phyloP scores from a whole-genome alignment of 768 basidiomycete genomes.

The Mycena alexandri region DNA sequence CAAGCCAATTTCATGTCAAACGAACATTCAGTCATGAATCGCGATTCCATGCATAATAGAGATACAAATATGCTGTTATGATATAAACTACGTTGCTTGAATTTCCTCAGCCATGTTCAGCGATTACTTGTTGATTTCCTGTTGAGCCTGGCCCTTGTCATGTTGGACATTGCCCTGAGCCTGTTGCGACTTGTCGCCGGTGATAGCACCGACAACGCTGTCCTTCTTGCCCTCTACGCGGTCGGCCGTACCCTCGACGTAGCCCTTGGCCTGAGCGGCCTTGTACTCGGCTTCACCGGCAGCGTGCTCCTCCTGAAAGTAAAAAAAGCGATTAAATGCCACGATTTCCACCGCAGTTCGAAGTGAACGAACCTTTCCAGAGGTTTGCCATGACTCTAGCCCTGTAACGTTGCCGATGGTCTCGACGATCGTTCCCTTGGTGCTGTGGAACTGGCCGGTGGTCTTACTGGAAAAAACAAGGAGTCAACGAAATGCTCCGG shows the following conservation, averaged over 20 bases:
- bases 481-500: no score
- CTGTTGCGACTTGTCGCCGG: slow-evolving; percentile 54
- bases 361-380: slow-evolving; percentile 43
- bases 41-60: no score
- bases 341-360: no score
- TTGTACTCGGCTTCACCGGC: slow-evolving; percentile 52
- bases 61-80: no score
- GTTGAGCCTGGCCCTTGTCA: slow-evolving; percentile 63
- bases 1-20: no score
- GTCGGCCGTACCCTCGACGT: slow-evolving; percentile 53
- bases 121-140: slow-evolving; percentile 45
- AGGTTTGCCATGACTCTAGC: slow-evolving; percentile 46
- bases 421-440: slow-evolving; percentile 33
- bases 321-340: no score
- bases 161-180: slow-evolving; percentile 57
- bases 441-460: slow-evolving; percentile 36
- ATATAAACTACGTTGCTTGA: slow-evolving; percentile 35
- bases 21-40: no score
- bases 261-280: slow-evolving; percentile 51
- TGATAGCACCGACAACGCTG: slow-evolving; percentile 51
- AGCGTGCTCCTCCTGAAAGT: slow-evolving; percentile 50
- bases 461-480: slow-evolving; percentile 14
- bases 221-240: slow-evolving; percentile 52
- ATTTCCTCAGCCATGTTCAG: no score
- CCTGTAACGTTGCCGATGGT: slow-evolving; percentile 55